Conservation (phyloP, 2,329 filamentous ascomycete genomes). For the Fusarium sp. region DNA sequence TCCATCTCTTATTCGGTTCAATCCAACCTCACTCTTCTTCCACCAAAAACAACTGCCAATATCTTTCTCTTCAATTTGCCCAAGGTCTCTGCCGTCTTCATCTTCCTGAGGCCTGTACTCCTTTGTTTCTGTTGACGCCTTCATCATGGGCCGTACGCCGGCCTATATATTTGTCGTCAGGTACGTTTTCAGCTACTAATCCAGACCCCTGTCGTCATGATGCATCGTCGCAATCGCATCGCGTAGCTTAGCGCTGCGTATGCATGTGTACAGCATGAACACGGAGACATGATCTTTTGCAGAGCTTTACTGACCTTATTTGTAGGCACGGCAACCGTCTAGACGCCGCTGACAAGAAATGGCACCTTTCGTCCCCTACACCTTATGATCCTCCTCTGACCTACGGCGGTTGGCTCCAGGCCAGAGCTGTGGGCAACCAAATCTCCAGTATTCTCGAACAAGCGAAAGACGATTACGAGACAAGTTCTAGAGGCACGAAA, state of each 20-base stretch:
- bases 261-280: slow-evolving; percentile 20
- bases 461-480: slow-evolving; percentile 61
- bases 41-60: slow-evolving; percentile 13
- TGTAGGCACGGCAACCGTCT: slow-evolving; percentile 89
- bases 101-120: slow-evolving; percentile 1
- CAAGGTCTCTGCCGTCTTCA: slow-evolving; percentile 12
- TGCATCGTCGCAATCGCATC: slow-evolving; percentile 37
- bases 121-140: slow-evolving; percentile 17
- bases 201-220: slow-evolving; percentile 44
- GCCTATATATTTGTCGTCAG: slow-evolving; percentile 62
- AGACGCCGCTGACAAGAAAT: slow-evolving; percentile 93
- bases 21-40: slow-evolving; percentile 33
- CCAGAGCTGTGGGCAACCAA: slow-evolving; percentile 81
- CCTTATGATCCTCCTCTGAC: slow-evolving; percentile 97
- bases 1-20: slow-evolving; percentile 34
- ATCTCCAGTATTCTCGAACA: slow-evolving; percentile 80
- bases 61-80: slow-evolving; percentile 12
- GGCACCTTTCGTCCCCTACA: slow-evolving; percentile 92
- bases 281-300: slow-evolving; percentile 1
- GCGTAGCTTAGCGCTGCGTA: slow-evolving; percentile 27
- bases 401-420: slow-evolving; percentile 93
- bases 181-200: slow-evolving; percentile 48
- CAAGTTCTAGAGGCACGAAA: slow-evolving; percentile 41
- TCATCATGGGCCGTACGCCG: slow-evolving; percentile 58
- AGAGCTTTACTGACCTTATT: slow-evolving; percentile 27